Evolutionary conservation across 73 alveolate genomes (phyloP).

Genomic region (Symbiodinium natans): DNA sequence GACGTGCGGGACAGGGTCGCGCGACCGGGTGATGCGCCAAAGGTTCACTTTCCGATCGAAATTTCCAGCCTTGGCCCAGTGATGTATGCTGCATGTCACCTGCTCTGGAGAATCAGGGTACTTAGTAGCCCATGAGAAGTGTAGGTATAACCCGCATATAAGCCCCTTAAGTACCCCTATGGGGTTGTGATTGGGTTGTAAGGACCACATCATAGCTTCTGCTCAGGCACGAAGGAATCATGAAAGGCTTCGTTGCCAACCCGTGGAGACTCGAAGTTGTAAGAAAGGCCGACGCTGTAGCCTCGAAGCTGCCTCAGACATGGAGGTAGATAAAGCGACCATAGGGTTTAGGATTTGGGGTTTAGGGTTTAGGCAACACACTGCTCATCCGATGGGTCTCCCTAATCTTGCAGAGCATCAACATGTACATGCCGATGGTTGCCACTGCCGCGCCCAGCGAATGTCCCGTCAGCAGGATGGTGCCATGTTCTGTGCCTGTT

Average conservation of each 20-base stretch:
- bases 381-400: no score
- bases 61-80: neutral
- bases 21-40: slow-evolving; percentile 58
- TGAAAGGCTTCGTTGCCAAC: slow-evolving; percentile 71
- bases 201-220: no score
- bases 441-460: slow-evolving; percentile 89
- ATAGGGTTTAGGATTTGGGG: no score
- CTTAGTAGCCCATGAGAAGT: no score
- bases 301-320: slow-evolving; percentile 67
- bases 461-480: slow-evolving; percentile 62
- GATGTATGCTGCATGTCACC: no score
- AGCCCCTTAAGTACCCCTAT: no score
- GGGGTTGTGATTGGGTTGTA: no score
- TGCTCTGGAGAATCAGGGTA: no score
- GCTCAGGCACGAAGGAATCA: slow-evolving; percentile 27
- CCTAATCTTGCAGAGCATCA: slow-evolving; percentile 1
- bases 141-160: no score
- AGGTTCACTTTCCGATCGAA: slow-evolving; percentile 37
- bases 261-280: slow-evolving; percentile 80
- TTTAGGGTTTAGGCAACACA: no score
- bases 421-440: slow-evolving; percentile 86
- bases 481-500: slow-evolving; percentile 53
- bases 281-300: slow-evolving; percentile 63
- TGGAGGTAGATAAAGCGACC: neutral
- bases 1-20: slow-evolving; percentile 83